Conservation (phyloP, 2,329 filamentous ascomycete species). For the Penicillium digitatum region DNA sequence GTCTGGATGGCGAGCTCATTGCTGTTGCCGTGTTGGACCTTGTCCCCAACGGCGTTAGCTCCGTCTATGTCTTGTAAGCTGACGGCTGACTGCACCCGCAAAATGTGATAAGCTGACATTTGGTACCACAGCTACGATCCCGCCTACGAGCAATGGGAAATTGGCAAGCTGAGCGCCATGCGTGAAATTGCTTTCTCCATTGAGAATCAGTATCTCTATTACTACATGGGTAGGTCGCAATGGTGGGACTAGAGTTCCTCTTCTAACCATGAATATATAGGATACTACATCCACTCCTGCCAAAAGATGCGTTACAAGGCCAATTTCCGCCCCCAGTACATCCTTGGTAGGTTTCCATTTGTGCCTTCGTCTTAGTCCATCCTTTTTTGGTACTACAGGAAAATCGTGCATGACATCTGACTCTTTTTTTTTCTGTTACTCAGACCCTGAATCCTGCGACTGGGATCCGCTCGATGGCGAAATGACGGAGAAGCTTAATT, state of each 20-base stretch:
- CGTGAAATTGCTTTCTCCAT: conserved; percentile 55
- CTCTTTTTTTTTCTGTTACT: not conserved
- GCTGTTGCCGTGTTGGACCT: conserved; percentile 49
- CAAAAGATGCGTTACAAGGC: conserved; percentile 52
- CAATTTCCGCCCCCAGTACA: conserved; percentile 45
- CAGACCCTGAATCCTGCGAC: conserved; percentile 46
- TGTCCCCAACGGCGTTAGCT: conserved; percentile 47
- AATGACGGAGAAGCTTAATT: conserved; percentile 40
- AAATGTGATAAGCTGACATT: not conserved
- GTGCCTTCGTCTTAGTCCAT: not conserved
- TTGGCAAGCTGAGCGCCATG: conserved; percentile 61
- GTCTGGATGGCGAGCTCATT: conserved; percentile 48
- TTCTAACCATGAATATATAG: conserved; percentile 25
- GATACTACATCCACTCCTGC: conserved; percentile 60
- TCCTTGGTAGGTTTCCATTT: conserved; percentile 40
- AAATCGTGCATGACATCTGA: conserved; percentile 2
- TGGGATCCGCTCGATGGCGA: conserved; percentile 47
- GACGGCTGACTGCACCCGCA: not conserved
- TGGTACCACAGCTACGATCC: conserved; percentile 51
- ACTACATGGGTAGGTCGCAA: conserved; percentile 57
- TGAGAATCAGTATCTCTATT: conserved; percentile 56
- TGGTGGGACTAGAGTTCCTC: not conserved
- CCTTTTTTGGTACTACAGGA: not conserved
- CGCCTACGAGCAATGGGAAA: conserved; percentile 57
- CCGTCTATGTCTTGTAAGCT: conserved; percentile 49